Base-by-base conservation (phyloP, 2,329 filamentous ascomycete genomes). In the Aspergillus piperis region DNA sequence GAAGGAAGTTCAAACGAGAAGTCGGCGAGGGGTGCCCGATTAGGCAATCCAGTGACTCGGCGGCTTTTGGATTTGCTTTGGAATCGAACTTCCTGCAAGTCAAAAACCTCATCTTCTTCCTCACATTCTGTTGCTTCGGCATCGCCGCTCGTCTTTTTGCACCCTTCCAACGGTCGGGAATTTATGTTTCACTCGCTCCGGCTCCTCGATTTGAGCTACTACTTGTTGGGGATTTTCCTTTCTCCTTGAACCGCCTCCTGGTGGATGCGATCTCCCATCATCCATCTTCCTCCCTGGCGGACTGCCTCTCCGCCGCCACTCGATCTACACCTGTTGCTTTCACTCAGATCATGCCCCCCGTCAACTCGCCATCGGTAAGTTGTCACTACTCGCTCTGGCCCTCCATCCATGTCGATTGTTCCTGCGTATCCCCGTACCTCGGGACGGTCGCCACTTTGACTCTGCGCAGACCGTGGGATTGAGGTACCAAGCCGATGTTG, bases 341-440 rank as follows among this genome's bases (percentile, higher is more conserved):
- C 41, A 42, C 42, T 41, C 53, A 58, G 63, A 66, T 64, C 63
- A 79, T 78, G 75, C 77, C 78, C 64, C 78, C 78, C 64, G 75
- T 72, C 64, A 80, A 79, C 69, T 74, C 77, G 57, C 76, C 77
- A 56, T 73, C 72, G 66, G 78, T 80, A 76, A 63, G 77, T 70
- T 59, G 58, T 36, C 57, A 23, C 59, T 57, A 58, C 3, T 13
- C 11, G 32, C 4, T 36, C 11, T 13, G 11, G 11, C 32, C 5
- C 32, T 57, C 58, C 48, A 44, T 25, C 13, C 13, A 32, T 30
- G 25, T 15, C 48, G 41, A 36, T 30, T 23, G 8, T 44, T 15
- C 48, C 30, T 44, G 19, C 32, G 39, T 38, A 42, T 27, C 25
- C 25, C n/a, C 42, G 13, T 36, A 21, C 19, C 10, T 25, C 44